Evolutionary conservation across 2,329 filamentous ascomycete species (phyloP).

Genomic region (Trichoderma pleuroti): DNA sequence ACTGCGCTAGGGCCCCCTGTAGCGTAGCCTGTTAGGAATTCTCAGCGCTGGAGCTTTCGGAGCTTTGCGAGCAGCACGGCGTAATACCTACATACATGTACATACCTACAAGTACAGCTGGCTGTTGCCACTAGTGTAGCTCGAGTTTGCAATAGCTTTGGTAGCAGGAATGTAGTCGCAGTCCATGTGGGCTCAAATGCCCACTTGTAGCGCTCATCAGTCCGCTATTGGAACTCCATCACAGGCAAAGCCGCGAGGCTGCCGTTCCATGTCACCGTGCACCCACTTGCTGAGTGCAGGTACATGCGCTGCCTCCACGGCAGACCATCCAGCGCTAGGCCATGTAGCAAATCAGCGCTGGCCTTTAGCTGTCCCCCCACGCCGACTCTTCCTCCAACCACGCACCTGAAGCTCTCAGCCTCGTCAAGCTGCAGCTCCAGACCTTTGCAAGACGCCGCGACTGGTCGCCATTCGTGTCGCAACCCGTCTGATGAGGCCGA

Average conservation of each 20-base stretch:
- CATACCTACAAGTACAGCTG: background rate
- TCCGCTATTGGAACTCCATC: background rate
- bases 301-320: background rate
- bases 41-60: background rate
- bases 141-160: background rate
- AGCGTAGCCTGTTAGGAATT: background rate
- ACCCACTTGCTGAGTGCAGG: background rate
- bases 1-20: constrained; percentile 8
- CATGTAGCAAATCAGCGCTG: background rate
- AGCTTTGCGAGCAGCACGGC: constrained; percentile 8
- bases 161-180: no score
- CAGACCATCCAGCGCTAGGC: background rate
- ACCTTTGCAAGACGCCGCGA: background rate
- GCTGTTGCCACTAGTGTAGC: background rate
- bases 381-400: background rate
- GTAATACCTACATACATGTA: background rate
- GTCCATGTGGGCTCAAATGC: background rate
- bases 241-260: background rate
- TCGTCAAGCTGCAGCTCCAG: constrained; percentile 5
- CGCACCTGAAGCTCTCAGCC: constrained; percentile 6
- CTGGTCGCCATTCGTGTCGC: background rate
- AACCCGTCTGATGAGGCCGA: background rate
- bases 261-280: background rate
- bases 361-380: background rate
- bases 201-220: background rate